phyloP scores from a whole-genome alignment of 345 rosid genomes.

The Ceriops zippeliana region DNA sequence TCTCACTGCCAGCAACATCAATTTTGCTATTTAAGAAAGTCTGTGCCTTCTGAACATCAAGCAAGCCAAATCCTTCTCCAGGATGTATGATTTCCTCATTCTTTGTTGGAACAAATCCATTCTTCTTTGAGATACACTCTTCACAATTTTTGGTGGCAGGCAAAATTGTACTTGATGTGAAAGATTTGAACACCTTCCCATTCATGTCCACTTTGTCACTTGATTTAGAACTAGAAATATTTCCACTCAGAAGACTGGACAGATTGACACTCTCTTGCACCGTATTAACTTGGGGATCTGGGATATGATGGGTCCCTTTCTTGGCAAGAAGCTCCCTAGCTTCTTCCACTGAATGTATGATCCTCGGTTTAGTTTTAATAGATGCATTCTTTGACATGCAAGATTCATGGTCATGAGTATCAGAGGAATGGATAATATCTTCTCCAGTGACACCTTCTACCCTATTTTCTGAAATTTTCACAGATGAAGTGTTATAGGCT shows the following conservation, averaged over 20 bases:
- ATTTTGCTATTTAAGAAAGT: constrained; percentile 9
- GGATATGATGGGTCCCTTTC: constrained; percentile 26
- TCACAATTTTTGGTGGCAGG: constrained; percentile 24
- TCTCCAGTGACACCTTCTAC: constrained; percentile 20
- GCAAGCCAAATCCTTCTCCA: constrained; percentile 15
- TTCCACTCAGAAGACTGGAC: constrained; percentile 19
- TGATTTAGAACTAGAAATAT: constrained; percentile 17
- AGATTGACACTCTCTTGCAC: constrained; percentile 23
- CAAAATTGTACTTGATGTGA: constrained; percentile 15
- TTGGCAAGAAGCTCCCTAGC: constrained; percentile 73
- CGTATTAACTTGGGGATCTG: constrained; percentile 21
- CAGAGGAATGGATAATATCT: constrained; percentile 29
- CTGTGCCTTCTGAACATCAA: constrained; percentile 20
- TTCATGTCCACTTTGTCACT: constrained; percentile 23
- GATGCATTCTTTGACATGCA: constrained; percentile 19
- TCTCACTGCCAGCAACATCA: constrained; percentile 23
- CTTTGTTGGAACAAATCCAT: constrained; percentile 21
- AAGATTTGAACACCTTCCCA: constrained; percentile 13
- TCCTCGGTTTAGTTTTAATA: constrained; percentile 40
- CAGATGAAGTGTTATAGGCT: constrained; percentile 25
- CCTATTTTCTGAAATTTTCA: constrained; percentile 24
- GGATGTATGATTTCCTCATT: constrained; percentile 27
- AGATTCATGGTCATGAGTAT: constrained; percentile 26
- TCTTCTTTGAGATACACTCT: constrained; percentile 20
- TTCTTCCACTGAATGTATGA: constrained; percentile 78